These are phyloP conservation scores for Taxillus chinensis DNA, from an alignment of 164 flowering plant genomes.

Conservation along the genomic window DNA sequence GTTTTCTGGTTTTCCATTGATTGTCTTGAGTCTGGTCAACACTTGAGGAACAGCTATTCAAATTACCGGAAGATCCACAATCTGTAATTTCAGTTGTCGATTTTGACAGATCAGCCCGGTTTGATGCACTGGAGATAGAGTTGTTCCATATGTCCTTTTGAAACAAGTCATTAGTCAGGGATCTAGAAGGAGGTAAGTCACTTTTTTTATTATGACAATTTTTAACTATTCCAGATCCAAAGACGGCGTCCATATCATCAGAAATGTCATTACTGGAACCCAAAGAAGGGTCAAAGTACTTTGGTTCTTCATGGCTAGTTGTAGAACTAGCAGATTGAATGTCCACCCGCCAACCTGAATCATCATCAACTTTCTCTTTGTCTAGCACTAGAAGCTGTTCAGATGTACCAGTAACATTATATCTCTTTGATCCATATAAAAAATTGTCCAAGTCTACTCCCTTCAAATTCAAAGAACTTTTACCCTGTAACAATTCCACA, in stretches of 20 bases:
- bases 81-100: conserved; percentile 3
- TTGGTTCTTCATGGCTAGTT: conserved; percentile 14
- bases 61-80: conserved; percentile 3
- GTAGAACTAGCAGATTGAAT: conserved; percentile 44
- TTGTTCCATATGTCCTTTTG: conserved; percentile 24
- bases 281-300: conserved; percentile 21
- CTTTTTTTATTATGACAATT: conserved; percentile 10
- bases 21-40: conserved; percentile 21
- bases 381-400: conserved; percentile 10
- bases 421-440: conserved; percentile 23
- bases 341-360: conserved; percentile 55
- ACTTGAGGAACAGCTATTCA: conserved; percentile 10
- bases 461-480: conserved; percentile 22
- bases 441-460: conserved; percentile 45
- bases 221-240: conserved; percentile 16
- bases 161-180: conserved; percentile 20
- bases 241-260: conserved; percentile 20
- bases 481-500: conserved; percentile 12
- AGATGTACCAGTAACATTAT: conserved; percentile 10
- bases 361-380: conserved; percentile 16
- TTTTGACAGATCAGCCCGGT: conserved; percentile 4
- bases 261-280: conserved; percentile 21
- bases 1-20: background rate
- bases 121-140: conserved; percentile 6
- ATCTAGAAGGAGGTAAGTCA: conserved; percentile 10